Evolutionary conservation across 2,329 filamentous ascomycete genomes (phyloP).

Genomic region (Zymoseptoria passerinii): DNA sequence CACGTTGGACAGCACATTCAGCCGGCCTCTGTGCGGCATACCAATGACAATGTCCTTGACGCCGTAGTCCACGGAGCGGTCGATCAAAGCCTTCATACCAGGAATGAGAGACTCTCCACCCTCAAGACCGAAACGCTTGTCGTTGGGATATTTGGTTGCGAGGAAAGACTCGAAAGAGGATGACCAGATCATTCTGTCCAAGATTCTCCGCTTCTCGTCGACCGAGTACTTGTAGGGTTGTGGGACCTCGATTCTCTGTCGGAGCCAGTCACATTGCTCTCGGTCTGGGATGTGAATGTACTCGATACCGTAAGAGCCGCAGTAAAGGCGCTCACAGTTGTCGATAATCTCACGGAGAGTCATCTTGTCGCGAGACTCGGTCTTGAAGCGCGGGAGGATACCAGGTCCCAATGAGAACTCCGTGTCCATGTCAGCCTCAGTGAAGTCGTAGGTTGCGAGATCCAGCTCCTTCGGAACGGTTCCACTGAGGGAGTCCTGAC

Average conservation of each 20-base stretch:
- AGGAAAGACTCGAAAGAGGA: slow-evolving; percentile 95
- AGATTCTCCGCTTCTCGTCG: slow-evolving; percentile 94
- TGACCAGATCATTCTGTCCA: slow-evolving; percentile 97
- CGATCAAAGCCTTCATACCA: slow-evolving; percentile 98
- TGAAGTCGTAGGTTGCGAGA: slow-evolving; percentile 90
- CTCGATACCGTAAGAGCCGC: slow-evolving; percentile 92
- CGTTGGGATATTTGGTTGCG: slow-evolving; percentile 96
- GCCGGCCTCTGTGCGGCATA: slow-evolving; percentile 97
- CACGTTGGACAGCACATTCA: slow-evolving; percentile 97
- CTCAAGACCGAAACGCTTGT: slow-evolving; percentile 98
- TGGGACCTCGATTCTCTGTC: slow-evolving; percentile 88
- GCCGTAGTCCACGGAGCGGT: slow-evolving; percentile 95
- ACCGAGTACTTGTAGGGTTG: slow-evolving; percentile 94
- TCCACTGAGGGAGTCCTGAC: slow-evolving; percentile 41
- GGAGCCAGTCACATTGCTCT: slow-evolving; percentile 96
- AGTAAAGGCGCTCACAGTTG: slow-evolving; percentile 92
- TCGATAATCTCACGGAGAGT: slow-evolving; percentile 87
- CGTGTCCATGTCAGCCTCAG: slow-evolving; percentile 83
- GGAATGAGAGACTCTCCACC: slow-evolving; percentile 94
- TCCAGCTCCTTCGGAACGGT: slow-evolving; percentile 72
- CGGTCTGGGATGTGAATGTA: slow-evolving; percentile 98
- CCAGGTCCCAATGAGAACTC: slow-evolving; percentile 89
- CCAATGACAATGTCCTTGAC: slow-evolving; percentile 99
- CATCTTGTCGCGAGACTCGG: slow-evolving; percentile 87
- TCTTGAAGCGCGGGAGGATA: slow-evolving; percentile 89